Evolutionary conservation across 768 basidiomycete species (phyloP), one percentile per base, ranked within the genome.

Genomic region (Termitomyces sp.): DNA sequence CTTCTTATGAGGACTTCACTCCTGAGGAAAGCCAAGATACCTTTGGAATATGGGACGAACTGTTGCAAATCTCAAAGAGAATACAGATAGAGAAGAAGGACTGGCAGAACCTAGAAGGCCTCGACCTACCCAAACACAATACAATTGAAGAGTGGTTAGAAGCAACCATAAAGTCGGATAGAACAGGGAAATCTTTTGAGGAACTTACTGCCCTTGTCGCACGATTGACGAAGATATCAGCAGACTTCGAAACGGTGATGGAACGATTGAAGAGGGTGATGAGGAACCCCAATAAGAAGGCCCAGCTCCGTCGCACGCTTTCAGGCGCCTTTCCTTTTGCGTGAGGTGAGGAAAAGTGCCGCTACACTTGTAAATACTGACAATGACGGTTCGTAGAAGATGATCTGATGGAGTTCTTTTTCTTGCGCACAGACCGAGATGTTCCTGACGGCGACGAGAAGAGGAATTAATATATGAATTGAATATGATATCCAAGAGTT

Each of bases 401-500:
- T 11, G 26, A 41, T n/a, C 7, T 40, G 5, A 52, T 5, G 3
- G 36, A 38, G 5, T 5, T 35, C 35, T 51, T 36, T 24, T 16
- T n/a, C n/a, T n/a, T 14, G 22, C 49, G 16, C 36, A n/a, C 26
- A n/a, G 36, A 11, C 36, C 13, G 13, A 28, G 11, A n/a, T 0
- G 18, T 41, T 28, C 3, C 28, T n/a, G n/a, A 41, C 11, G 14
- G 5, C n/a, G 18, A n/a, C 26, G n/a, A 13, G 4, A 24, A 20
- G 36, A 28, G 18, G 38, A n/a, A n/a, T 38, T 20, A 24, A 30
- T 26, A 30, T 8, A 9, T 14, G 13, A 33, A 40, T 40, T 24
- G 11, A 32, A 53, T n/a, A 10, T 16, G 41, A 41, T 57, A 57
- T 60, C 55, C 58, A 57, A 59, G 43, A 54, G 47, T 56, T 40